Conservation (phyloP, 1,139 yeast genomes). For the Casaregolazyma lundiana region DNA sequence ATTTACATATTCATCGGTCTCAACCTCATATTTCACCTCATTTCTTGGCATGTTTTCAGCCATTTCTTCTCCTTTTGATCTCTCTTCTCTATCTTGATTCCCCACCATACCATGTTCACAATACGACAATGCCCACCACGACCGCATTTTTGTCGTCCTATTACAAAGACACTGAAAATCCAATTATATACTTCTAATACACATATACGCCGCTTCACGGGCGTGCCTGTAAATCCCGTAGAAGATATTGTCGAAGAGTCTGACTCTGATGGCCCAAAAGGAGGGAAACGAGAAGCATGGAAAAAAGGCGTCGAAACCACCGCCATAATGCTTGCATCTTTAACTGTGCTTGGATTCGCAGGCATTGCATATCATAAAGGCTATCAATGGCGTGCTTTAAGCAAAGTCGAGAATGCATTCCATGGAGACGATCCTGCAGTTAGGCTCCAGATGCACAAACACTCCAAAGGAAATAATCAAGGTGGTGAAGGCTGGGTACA, state of each 20-base stretch:
- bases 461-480: conserved; percentile 32
- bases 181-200: neutral
- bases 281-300: conserved; percentile 25
- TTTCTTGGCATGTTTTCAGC: no score
- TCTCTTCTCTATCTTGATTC: no score
- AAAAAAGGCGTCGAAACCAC: conserved; percentile 66
- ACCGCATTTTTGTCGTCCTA: neutral
- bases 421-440: conserved; percentile 64
- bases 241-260: conserved; percentile 7
- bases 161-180: neutral
- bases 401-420: conserved; percentile 64
- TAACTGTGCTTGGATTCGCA: conserved; percentile 65
- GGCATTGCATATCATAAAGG: conserved; percentile 65
- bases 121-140: neutral
- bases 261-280: neutral
- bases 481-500: conserved; percentile 44
- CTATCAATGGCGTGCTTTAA: conserved; percentile 56
- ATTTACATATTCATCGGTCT: no score
- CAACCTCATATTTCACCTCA: no score
- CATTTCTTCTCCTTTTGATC: no score
- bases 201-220: neutral
- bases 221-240: conserved; percentile 7
- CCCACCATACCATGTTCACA: neutral
- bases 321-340: conserved; percentile 70
- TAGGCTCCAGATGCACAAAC: conserved; percentile 50